phyloP scores from a whole-genome alignment of 192 early-diverging fungal genomes.

The Coemansia reversa region DNA sequence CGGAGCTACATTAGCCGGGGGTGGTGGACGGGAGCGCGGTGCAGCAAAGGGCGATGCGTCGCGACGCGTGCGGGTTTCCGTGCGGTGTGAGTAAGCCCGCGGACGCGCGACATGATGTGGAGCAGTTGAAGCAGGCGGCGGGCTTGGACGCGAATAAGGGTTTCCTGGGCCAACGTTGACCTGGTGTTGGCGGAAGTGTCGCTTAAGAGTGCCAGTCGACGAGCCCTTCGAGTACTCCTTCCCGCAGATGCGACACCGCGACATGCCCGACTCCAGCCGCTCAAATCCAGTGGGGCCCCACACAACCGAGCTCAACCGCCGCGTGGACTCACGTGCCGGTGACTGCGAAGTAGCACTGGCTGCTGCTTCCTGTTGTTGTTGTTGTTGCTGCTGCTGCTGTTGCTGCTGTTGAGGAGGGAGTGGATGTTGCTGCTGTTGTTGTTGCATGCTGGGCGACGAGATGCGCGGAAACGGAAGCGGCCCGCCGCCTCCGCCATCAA shows the following conservation, averaged over 20 bases:
- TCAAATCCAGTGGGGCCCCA: conserved; percentile 55
- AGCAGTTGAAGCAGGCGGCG: conserved; percentile 14
- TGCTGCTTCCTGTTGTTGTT: conserved; percentile 13
- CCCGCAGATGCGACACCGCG: conserved; percentile 50
- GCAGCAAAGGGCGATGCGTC: conserved; percentile 44
- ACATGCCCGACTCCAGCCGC: conserved; percentile 53
- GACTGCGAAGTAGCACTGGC: conserved; percentile 36
- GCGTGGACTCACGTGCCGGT: conserved; percentile 50
- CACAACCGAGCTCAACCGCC: conserved; percentile 55
- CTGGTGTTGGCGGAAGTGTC: conserved; percentile 54
- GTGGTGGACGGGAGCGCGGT: conserved; percentile 1
- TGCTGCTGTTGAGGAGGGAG: neutral
- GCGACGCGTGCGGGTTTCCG: conserved; percentile 28
- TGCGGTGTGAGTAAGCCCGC: conserved; percentile 50
- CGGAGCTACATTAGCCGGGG: neutral
- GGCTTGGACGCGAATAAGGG: conserved; percentile 28
- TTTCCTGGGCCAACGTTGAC: conserved; percentile 25
- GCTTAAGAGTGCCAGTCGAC: conserved; percentile 55
- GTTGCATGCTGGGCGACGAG: conserved; percentile 38
- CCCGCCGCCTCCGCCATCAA: conserved; percentile 27
- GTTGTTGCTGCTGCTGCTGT: neutral
- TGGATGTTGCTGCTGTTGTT: conserved; percentile 12
- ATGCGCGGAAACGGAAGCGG: conserved; percentile 54
- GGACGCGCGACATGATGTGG: conserved; percentile 27
- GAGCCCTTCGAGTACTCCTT: conserved; percentile 56